phyloP scores from a whole-genome alignment of 176 grass and related monocot genomes.

The Thalia dealbata region DNA sequence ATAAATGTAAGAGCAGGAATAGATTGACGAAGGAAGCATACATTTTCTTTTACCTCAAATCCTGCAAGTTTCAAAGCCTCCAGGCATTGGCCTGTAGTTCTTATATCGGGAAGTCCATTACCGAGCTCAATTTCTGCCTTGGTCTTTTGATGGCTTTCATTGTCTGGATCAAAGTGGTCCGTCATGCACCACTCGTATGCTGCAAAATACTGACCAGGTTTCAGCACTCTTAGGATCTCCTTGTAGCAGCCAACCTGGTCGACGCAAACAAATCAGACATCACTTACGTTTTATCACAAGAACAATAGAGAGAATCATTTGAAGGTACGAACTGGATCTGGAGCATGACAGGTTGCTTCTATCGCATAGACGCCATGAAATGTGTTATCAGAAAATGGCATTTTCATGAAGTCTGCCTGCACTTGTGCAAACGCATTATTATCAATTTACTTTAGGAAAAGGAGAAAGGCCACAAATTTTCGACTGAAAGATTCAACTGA shows the following conservation, averaged over 20 bases:
- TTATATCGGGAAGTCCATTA: conserved; percentile 86
- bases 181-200: conserved; percentile 98
- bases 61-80: conserved; percentile 85
- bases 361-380: conserved; percentile 65
- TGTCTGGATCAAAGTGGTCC: conserved; percentile 72
- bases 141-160: conserved; percentile 74
- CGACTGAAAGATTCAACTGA: background rate
- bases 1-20: background rate
- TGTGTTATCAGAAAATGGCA: conserved; percentile 51
- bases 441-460: background rate
- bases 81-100: conserved; percentile 72
- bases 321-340: conserved; percentile 38
- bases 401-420: conserved; percentile 86
- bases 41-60: conserved; percentile 53
- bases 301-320: background rate
- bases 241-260: conserved; percentile 88
- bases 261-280: conserved; percentile 13
- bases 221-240: conserved; percentile 85
- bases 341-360: conserved; percentile 75
- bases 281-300: background rate
- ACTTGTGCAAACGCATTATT: background rate
- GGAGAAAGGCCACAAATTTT: background rate
- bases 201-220: conserved; percentile 93
- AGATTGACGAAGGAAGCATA: background rate
- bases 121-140: conserved; percentile 94